Percentiles rank a stretch among this genome's conserved stretches.
Evolutionary conservation across 1,284 basidiomycete genomes (phyloP).

Genomic region (Irpex sp.): DNA sequence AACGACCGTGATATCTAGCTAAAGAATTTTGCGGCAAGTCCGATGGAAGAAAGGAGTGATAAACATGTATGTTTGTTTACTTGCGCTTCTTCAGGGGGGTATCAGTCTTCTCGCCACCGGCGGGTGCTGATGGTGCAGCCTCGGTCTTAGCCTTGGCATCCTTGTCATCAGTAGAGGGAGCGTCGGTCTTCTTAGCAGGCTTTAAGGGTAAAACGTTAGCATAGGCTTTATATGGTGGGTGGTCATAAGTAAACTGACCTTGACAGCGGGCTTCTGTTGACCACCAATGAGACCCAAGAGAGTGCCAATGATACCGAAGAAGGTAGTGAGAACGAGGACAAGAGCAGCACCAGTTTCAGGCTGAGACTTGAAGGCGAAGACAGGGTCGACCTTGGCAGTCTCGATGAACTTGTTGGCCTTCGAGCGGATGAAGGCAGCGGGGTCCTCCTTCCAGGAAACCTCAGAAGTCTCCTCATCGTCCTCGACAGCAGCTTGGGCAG

Average conservation of each 20-base stretch:
- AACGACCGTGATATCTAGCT: constrained; percentile 8
- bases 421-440: constrained; percentile 72
- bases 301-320: constrained; percentile 80
- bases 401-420: constrained; percentile 74
- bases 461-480: constrained; percentile 46
- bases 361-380: constrained; percentile 71
- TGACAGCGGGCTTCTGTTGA: constrained; percentile 63
- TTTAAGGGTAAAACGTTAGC: constrained; percentile 20
- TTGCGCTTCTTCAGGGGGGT: constrained; percentile 52
- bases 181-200: constrained; percentile 73
- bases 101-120: constrained; percentile 63
- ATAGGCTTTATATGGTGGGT: background rate
- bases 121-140: constrained; percentile 58
- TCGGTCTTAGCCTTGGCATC: constrained; percentile 42
- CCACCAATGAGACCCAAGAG: constrained; percentile 75
- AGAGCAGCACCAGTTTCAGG: constrained; percentile 83
- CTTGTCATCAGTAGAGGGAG: constrained; percentile 57
- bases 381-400: constrained; percentile 64
- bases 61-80: constrained; percentile 21
- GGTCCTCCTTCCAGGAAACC: constrained; percentile 64
- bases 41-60: constrained; percentile 9
- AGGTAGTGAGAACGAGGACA: constrained; percentile 63
- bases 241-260: constrained; percentile 29
- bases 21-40: background rate
- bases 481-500: constrained; percentile 21